Percentiles rank a stretch among this genome's conserved stretches.
These are phyloP conservation scores for Fraxinus platypoda DNA, from an alignment of 305 asterid genomes.

Conservation along the genomic window DNA sequence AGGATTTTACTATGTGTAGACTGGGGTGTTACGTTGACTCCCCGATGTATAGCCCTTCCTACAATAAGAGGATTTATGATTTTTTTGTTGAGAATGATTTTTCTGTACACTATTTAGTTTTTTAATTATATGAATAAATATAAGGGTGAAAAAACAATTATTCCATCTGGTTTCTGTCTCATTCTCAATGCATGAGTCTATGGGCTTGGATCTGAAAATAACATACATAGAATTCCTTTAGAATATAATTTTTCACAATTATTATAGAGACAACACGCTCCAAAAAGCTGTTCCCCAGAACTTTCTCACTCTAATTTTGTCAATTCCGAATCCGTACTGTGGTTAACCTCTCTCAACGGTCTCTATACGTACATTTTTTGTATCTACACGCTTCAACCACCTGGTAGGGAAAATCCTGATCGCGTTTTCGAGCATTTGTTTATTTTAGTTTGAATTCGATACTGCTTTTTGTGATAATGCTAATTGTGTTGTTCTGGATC, in stretches of 20 bases:
- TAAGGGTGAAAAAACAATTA: slow-evolving; percentile 31
- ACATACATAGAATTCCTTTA: slow-evolving; percentile 13
- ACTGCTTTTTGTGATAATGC: slow-evolving; percentile 25
- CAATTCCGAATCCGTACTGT: slow-evolving; percentile 56
- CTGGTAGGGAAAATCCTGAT: slow-evolving; percentile 34
- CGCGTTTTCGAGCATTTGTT: slow-evolving; percentile 1
- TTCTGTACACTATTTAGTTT: too few species aligned
- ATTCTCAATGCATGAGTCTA: slow-evolving; percentile 29
- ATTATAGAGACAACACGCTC: slow-evolving; percentile 45
- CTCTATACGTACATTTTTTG: slow-evolving; percentile 13
- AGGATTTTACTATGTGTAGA: too few species aligned
- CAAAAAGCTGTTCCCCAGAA: slow-evolving; percentile 48
- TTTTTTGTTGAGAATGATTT: too few species aligned
- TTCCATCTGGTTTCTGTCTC: slow-evolving; percentile 18
- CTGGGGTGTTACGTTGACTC: too few species aligned
- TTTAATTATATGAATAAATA: background rate
- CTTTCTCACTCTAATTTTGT: slow-evolving; percentile 46
- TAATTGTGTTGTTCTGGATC: slow-evolving; percentile 41
- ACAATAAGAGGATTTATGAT: too few species aligned
- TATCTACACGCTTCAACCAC: slow-evolving; percentile 27
- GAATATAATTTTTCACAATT: slow-evolving; percentile 25
- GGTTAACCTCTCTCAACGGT: slow-evolving; percentile 33
- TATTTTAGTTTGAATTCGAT: background rate
- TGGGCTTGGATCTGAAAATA: slow-evolving; percentile 40
- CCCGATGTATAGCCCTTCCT: too few species aligned